Evolutionary conservation across 192 early-diverging fungal species (phyloP).

Genomic region (Obelidium mucronatum): DNA sequence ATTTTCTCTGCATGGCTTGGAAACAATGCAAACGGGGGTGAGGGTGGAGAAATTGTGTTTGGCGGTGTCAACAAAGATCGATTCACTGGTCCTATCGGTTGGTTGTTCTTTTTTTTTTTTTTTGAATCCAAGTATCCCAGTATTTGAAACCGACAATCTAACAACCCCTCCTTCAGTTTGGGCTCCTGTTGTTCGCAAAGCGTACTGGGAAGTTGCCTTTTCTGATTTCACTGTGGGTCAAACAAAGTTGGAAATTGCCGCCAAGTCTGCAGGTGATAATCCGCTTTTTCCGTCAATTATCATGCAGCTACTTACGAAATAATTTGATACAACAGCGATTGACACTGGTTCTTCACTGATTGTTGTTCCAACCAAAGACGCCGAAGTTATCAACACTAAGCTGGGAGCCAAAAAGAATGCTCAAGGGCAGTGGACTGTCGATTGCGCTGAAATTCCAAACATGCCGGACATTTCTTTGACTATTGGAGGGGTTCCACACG

Average conservation of each 20-base stretch:
- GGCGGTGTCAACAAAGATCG: constrained; percentile 83
- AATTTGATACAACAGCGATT: constrained; percentile 72
- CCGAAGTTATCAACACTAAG: constrained; percentile 87
- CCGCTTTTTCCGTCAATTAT: neutral
- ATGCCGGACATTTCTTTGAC: constrained; percentile 81
- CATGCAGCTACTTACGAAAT: no score
- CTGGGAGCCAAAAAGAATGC: constrained; percentile 95
- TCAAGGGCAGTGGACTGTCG: constrained; percentile 87
- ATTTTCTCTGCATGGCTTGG: constrained; percentile 91
- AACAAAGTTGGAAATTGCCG: constrained; percentile 56
- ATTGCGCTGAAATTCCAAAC: constrained; percentile 71
- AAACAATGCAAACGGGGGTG: constrained; percentile 69
- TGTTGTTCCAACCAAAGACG: constrained; percentile 75
- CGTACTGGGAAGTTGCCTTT: constrained; percentile 97
- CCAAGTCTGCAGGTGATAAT: constrained; percentile 36
- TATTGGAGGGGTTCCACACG: constrained; percentile 79
- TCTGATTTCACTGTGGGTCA: constrained; percentile 80
- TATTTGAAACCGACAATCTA: neutral
- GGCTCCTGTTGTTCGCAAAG: constrained; percentile 88
- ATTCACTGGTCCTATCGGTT: constrained; percentile 64
- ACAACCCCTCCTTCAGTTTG: no score
- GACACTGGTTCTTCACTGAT: constrained; percentile 92
- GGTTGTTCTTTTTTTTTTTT: no score
- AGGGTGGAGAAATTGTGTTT: constrained; percentile 89
- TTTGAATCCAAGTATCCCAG: neutral